Evolutionary conservation across 139 green algal genomes (phyloP).

Genomic region (Penium margaritaceum): DNA sequence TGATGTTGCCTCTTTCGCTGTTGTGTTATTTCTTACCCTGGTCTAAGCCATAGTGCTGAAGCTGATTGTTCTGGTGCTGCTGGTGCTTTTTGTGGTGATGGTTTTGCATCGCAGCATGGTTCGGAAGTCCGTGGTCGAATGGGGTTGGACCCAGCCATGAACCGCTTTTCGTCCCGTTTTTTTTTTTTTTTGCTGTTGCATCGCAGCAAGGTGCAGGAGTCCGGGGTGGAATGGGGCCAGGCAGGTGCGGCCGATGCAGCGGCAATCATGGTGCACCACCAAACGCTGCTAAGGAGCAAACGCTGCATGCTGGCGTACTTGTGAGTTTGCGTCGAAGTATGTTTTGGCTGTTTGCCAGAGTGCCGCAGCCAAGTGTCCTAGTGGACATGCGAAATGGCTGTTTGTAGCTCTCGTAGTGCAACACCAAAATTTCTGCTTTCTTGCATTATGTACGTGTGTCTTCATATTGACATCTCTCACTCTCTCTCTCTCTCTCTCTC

Average conservation of each 20-base stretch:
- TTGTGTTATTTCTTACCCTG: too few species aligned
- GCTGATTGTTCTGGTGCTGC: not conserved
- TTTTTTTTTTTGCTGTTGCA: too few species aligned
- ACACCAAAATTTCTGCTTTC: not conserved
- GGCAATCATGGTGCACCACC: constrained; percentile 46
- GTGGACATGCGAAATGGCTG: not conserved
- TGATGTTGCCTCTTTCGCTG: too few species aligned
- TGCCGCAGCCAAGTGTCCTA: not conserved
- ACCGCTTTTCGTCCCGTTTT: too few species aligned
- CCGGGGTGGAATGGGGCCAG: not conserved
- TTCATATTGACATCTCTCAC: not conserved
- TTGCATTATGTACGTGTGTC: not conserved
- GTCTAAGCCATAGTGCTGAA: not conserved
- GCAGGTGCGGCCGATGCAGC: constrained; percentile 24
- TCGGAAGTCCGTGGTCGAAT: too few species aligned
- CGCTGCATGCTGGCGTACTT: constrained; percentile 48
- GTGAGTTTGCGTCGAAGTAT: constrained; percentile 2
- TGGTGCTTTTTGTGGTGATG: not conserved
- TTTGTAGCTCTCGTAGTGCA: too few species aligned
- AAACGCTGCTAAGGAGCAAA: constrained; percentile 50
- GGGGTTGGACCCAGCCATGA: too few species aligned
- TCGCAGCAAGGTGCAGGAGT: constrained; percentile 20
- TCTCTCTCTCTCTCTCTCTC: not conserved
- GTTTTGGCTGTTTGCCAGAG: not conserved
- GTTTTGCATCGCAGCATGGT: not conserved